Evolutionary conservation across 352 stramenopile genomes (phyloP).

Genomic region (Phytophthora tubulina): DNA sequence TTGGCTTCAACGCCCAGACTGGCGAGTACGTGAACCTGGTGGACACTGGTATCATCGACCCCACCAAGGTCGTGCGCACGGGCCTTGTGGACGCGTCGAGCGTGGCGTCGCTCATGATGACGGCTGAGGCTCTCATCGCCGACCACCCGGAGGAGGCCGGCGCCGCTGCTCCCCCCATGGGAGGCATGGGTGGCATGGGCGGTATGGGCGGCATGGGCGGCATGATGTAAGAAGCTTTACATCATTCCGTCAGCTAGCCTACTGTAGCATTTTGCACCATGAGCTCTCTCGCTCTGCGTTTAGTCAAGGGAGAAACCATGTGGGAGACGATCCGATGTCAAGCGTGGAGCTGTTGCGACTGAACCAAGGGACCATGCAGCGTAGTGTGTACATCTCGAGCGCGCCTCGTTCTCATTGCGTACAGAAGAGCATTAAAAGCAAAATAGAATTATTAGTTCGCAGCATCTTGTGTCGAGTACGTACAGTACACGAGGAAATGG

Average conservation of each 20-base stretch:
- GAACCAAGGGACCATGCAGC: slow-evolving; percentile 38
- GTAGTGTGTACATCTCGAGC: slow-evolving; percentile 13
- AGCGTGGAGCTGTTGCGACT: slow-evolving; percentile 45
- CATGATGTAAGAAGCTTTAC: slow-evolving; percentile 74
- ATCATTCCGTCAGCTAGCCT: slow-evolving; percentile 17
- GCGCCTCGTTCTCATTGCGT: slow-evolving; percentile 31
- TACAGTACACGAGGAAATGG: no score
- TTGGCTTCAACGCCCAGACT: slow-evolving; percentile 98
- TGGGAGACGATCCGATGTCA: slow-evolving; percentile 31
- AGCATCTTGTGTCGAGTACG: slow-evolving; percentile 1
- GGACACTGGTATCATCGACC: slow-evolving; percentile 98
- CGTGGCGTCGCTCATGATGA: slow-evolving; percentile 99
- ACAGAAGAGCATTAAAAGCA: slow-evolving; percentile 41
- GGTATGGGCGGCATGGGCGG: slow-evolving; percentile 89
- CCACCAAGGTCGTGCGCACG: slow-evolving; percentile 98
- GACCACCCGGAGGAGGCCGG: slow-evolving; percentile 94
- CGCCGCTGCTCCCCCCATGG: slow-evolving; percentile 66
- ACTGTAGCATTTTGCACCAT: slow-evolving; percentile 23
- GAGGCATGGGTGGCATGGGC: slow-evolving; percentile 82
- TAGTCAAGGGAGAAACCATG: slow-evolving; percentile 7
- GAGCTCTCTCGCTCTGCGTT: slow-evolving; percentile 19
- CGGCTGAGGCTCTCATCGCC: slow-evolving; percentile 98
- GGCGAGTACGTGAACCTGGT: slow-evolving; percentile 99
- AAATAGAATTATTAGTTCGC: slow-evolving; percentile 57
- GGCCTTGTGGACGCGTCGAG: slow-evolving; percentile 98